Evolutionary conservation across 257 asterid species (phyloP).

Genomic region (Rhazya stricta): DNA sequence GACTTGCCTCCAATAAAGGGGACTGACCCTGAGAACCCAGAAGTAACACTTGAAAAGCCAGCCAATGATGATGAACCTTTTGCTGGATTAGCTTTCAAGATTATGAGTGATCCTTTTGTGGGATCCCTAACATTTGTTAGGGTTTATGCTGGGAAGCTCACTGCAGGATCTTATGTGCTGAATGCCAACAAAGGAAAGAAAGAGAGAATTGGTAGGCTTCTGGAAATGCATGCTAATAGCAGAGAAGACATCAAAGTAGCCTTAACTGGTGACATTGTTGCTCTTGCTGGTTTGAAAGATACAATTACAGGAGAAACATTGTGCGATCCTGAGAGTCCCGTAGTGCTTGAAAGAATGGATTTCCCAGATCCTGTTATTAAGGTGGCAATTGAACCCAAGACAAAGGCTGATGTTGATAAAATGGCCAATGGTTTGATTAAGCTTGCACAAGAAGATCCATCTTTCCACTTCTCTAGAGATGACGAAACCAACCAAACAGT

Average conservation of each 20-base stretch:
- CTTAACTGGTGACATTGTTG: constrained; percentile 84
- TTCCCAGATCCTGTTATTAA: constrained; percentile 98
- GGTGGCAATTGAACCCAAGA: constrained; percentile 97
- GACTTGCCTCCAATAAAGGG: constrained; percentile 90
- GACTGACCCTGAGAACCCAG: constrained; percentile 87
- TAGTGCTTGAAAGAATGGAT: constrained; percentile 94
- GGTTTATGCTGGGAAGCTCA: constrained; percentile 82
- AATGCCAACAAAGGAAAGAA: constrained; percentile 90
- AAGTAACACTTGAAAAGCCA: constrained; percentile 44
- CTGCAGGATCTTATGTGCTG: constrained; percentile 73
- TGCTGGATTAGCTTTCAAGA: constrained; percentile 92
- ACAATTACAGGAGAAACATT: constrained; percentile 92
- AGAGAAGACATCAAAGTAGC: constrained; percentile 83
- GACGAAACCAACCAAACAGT: constrained; percentile 91
- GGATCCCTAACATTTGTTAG: constrained; percentile 92
- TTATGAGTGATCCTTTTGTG: constrained; percentile 87
- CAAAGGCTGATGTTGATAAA: constrained; percentile 91
- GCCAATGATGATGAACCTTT: constrained; percentile 71
- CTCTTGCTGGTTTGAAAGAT: constrained; percentile 93
- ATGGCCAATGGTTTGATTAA: constrained; percentile 85
- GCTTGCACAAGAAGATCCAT: constrained; percentile 98
- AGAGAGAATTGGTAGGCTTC: constrained; percentile 89
- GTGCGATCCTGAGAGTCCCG: constrained; percentile 71
- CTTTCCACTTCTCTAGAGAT: constrained; percentile 95
- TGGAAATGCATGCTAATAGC: constrained; percentile 98